Base-by-base conservation (phyloP, 2,329 filamentous ascomycete species). In the Cladosporium sp. region DNA sequence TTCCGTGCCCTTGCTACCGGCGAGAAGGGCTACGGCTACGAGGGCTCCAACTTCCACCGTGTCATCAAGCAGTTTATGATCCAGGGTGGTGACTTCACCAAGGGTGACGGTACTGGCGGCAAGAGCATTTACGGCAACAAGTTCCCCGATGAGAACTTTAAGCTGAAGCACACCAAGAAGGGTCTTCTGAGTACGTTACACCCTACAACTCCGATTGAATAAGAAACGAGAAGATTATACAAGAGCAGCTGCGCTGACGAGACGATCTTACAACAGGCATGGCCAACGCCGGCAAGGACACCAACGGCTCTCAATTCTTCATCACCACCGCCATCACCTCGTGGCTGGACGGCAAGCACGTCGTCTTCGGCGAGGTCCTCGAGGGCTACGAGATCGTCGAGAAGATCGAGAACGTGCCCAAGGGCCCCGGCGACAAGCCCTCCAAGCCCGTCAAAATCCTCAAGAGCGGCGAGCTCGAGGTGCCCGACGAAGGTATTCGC, bases 41-140 rank as follows among this genome's bases (percentile, higher is more conserved):
- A 88, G 72, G 86, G 82, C 55, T 91, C 86, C 45, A 78, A 72
- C 66, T 94, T 94, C 83, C 88, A 94, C 79, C 87, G 88, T 69
- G 86, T 93, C 67, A 93, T 93, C 78, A 87, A 88, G 77, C 70
- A 84, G 60, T 93, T 93, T 75, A 93, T 93, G 88, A 91, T 93
- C 70, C 88, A 92, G 77, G 88, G 88, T 62, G 88, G 87, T 69
- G 87, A 93, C 76, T 92, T 93, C 73, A 92, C 87, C 70, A 85
- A 82, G 59, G 83, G 83, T 52, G 86, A 93, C 63, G 80, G 87
- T 64, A 91, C 87, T 56, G 87, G 87, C 68, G 88, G 88, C 72
- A 91, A 90, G 79, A 89, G 85, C 58, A 92, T 93, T 76, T 93
- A 92, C 69, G 88, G 88, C 63, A 77, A 80, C 62, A 88, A 87